A percentile compares a stretch with the other conserved stretches of the same genome.
Conservation (phyloP, 805 yeast genomes). For the Cyberlindnera maclurae region DNA sequence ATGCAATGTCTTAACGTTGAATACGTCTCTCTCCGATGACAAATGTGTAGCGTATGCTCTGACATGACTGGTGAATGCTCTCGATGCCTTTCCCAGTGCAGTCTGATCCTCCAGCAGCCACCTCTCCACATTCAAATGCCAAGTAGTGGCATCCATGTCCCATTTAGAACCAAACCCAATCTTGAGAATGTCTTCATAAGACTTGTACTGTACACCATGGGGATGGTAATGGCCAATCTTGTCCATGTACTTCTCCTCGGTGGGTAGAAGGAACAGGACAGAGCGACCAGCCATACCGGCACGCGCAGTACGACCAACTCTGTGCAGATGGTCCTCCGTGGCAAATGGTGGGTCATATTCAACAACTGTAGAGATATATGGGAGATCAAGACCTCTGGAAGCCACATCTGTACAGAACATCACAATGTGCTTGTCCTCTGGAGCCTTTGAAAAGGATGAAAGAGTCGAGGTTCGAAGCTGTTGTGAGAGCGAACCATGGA, state of each 20-base stretch:
- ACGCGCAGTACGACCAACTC: constrained; percentile 97
- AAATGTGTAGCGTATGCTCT: constrained; percentile 96
- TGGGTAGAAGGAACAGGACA: constrained; percentile 75
- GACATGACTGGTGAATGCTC: constrained; percentile 82
- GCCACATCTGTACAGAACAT: constrained; percentile 97
- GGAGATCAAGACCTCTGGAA: constrained; percentile 91
- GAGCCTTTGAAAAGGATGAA: constrained; percentile 31
- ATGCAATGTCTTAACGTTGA: constrained; percentile 79
- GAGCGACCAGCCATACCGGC: constrained; percentile 87
- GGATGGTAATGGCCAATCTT: constrained; percentile 53
- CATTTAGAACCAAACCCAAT: constrained; percentile 47
- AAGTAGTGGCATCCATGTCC: constrained; percentile 94
- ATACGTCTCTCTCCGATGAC: constrained; percentile 66
- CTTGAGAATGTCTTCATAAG: constrained; percentile 40
- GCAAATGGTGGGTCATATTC: constrained; percentile 96
- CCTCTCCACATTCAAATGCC: constrained; percentile 88
- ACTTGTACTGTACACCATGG: constrained; percentile 40
- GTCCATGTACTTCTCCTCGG: constrained; percentile 81
- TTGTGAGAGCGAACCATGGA: constrained; percentile 90
- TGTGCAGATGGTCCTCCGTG: constrained; percentile 89
- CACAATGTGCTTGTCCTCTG: constrained; percentile 47
- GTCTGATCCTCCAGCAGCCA: constrained; percentile 67
- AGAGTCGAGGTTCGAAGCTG: constrained; percentile 71
- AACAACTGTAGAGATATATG: constrained; percentile 75
- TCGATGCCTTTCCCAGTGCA: constrained; percentile 59